These are phyloP conservation scores for Jamesozyma spencerorum DNA, from an alignment of 805 yeast genomes.

Conservation along the genomic window DNA sequence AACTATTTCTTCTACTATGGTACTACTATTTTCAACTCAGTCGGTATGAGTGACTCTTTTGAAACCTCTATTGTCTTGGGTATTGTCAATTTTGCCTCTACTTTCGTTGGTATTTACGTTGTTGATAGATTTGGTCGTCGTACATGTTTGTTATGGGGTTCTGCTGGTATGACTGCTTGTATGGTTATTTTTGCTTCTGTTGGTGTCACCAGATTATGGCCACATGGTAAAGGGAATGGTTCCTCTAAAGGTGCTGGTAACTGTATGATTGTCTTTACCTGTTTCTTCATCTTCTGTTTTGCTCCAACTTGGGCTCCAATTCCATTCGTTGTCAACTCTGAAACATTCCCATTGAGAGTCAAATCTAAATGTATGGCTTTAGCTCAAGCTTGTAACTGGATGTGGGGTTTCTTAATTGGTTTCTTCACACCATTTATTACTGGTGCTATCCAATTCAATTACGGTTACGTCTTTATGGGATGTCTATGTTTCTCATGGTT, in stretches of 20 bases:
- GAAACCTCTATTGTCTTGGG: conserved; percentile 2
- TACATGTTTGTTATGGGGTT: conserved; percentile 1
- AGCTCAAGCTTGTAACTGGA: conserved; percentile 54
- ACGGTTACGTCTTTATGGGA: conserved; percentile 55
- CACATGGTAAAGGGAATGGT: neutral
- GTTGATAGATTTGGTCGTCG: conserved; percentile 3
- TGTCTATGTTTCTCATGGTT: conserved; percentile 45
- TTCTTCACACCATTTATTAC: conserved; percentile 67
- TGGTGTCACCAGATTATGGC: conserved; percentile 2
- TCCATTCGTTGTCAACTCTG: conserved; percentile 53
- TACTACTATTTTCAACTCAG: conserved; percentile 51
- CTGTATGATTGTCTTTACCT: conserved; percentile 3
- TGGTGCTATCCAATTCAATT: conserved; percentile 51
- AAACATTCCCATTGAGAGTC: conserved; percentile 62
- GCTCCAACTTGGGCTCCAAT: conserved; percentile 71
- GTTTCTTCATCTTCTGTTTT: conserved; percentile 3
- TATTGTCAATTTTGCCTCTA: conserved; percentile 2
- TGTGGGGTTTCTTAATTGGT: conserved; percentile 59
- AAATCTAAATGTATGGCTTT: conserved; percentile 47
- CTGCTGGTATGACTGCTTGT: conserved; percentile 2
- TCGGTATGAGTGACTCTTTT: conserved; percentile 40
- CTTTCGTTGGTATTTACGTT: neutral
- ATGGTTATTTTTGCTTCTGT: conserved; percentile 3
- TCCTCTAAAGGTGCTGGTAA: conserved; percentile 3
- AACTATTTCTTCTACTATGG: conserved; percentile 63